These are phyloP conservation scores for Nicotiana tomentosiformis DNA, from an alignment of 257 asterid genomes.

Conservation along the genomic window DNA sequence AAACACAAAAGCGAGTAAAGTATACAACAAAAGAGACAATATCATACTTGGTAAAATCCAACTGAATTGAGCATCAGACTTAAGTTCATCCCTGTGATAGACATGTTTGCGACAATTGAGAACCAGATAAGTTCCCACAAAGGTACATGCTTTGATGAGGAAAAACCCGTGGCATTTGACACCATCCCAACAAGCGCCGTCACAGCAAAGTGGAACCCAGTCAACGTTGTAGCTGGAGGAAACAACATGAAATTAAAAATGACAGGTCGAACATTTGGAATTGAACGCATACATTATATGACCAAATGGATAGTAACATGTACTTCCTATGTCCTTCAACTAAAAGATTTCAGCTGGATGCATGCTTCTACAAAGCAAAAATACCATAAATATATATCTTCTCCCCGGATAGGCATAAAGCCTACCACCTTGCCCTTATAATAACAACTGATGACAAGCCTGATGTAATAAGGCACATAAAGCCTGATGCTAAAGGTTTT, in stretches of 20 bases:
- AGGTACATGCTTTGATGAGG: slow-evolving; percentile 86
- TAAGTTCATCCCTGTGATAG: slow-evolving; percentile 94
- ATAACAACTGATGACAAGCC: too few species aligned
- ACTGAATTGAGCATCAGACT: slow-evolving; percentile 99
- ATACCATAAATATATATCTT: too few species aligned
- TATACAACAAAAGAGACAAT: not conserved
- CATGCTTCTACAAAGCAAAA: too few species aligned
- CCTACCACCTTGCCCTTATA: too few species aligned
- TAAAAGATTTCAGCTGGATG: not conserved
- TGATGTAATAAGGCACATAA: too few species aligned
- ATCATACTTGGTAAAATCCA: slow-evolving; percentile 91
- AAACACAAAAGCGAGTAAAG: not conserved
- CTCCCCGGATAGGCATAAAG: too few species aligned
- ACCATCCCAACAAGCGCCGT: slow-evolving; percentile 93
- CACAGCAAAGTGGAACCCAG: slow-evolving; percentile 93
- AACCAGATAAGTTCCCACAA: slow-evolving; percentile 99
- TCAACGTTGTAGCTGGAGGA: slow-evolving; percentile 82
- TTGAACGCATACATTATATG: not conserved
- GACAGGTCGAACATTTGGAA: not conserved
- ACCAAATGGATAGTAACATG: slow-evolving; percentile 2
- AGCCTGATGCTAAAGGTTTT: too few species aligned
- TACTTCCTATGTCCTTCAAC: not conserved
- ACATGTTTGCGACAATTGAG: slow-evolving; percentile 84
- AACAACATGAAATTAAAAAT: not conserved
- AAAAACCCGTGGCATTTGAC: slow-evolving; percentile 84